Conservation (phyloP, 768 basidiomycete genomes). For the Guyanaporus albipodus region DNA sequence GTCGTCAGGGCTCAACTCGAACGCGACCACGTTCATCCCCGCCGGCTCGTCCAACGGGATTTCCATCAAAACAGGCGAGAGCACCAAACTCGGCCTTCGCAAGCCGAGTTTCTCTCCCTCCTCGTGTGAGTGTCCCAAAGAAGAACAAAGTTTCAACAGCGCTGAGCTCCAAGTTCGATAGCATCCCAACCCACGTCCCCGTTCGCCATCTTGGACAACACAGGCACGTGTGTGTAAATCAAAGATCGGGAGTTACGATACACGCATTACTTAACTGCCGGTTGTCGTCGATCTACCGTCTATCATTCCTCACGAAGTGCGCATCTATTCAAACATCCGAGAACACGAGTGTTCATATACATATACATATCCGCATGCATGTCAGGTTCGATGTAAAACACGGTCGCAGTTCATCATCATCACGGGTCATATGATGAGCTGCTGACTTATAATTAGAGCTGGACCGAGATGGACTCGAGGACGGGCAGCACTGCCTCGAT, state of each 20-base stretch:
- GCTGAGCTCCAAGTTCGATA: conserved; percentile 7
- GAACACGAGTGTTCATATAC: neutral
- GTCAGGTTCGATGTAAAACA: too few relatives aligned
- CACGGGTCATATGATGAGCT: too few relatives aligned
- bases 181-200: conserved; percentile 26
- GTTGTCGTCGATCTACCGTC: too few relatives aligned
- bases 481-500: conserved; percentile 25
- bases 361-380: neutral
- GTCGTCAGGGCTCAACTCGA: conserved; percentile 17
- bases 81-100: conserved; percentile 13
- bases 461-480: conserved; percentile 21
- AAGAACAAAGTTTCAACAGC: neutral
- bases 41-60: conserved; percentile 11
- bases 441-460: neutral
- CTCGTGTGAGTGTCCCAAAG: conserved; percentile 10
- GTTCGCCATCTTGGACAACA: conserved; percentile 24
- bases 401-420: too few relatives aligned
- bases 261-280: too few relatives aligned
- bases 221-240: conserved; percentile 13
- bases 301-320: too few relatives aligned
- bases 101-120: conserved; percentile 24
- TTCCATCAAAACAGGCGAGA: conserved; percentile 21
- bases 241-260: neutral
- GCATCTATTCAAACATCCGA: too few relatives aligned
- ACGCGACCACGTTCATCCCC: conserved; percentile 24